A percentile compares a stretch with the other conserved stretches of the same genome.
Evolutionary conservation across 352 stramenopile species (phyloP).

Genomic region (Pythium myriotylum): DNA sequence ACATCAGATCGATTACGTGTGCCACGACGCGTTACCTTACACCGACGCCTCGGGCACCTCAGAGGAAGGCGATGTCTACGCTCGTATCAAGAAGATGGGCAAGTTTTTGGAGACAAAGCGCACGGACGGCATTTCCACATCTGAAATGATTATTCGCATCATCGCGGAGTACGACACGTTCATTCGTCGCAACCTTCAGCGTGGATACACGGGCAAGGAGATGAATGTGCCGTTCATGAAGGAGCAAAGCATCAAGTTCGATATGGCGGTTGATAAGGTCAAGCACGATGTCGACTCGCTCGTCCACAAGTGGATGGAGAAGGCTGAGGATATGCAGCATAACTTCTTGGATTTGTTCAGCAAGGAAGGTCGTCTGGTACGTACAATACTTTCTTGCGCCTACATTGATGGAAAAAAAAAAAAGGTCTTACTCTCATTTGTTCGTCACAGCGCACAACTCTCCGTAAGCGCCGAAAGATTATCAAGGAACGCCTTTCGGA

Average conservation of each 20-base stretch:
- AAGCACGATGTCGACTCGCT: slow-evolving; percentile 79
- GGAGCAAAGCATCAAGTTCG: slow-evolving; percentile 88
- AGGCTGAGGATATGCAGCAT: slow-evolving; percentile 82
- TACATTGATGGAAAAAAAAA: no score
- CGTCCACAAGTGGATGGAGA: slow-evolving; percentile 78
- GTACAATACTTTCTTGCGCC: no score
- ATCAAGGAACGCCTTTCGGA: slow-evolving; percentile 76
- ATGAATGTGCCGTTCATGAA: slow-evolving; percentile 93
- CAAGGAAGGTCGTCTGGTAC: slow-evolving; percentile 74
- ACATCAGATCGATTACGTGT: slow-evolving; percentile 89
- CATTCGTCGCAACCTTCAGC: slow-evolving; percentile 88
- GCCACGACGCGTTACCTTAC: slow-evolving; percentile 88
- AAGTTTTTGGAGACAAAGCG: slow-evolving; percentile 85
- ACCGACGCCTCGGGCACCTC: slow-evolving; percentile 71
- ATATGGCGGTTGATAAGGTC: slow-evolving; percentile 85
- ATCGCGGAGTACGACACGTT: slow-evolving; percentile 93
- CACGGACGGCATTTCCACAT: slow-evolving; percentile 89
- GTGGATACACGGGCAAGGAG: slow-evolving; percentile 90
- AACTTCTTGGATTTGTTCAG: slow-evolving; percentile 78
- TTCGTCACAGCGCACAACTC: slow-evolving; percentile 55
- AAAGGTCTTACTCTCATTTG: not conserved
- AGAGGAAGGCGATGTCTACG: slow-evolving; percentile 82
- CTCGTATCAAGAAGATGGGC: slow-evolving; percentile 85
- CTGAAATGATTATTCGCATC: slow-evolving; percentile 90
- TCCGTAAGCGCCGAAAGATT: slow-evolving; percentile 83